Evolutionary conservation across 1,139 yeast genomes (phyloP).

Genomic region (Lodderomyces orthopsilosis): DNA sequence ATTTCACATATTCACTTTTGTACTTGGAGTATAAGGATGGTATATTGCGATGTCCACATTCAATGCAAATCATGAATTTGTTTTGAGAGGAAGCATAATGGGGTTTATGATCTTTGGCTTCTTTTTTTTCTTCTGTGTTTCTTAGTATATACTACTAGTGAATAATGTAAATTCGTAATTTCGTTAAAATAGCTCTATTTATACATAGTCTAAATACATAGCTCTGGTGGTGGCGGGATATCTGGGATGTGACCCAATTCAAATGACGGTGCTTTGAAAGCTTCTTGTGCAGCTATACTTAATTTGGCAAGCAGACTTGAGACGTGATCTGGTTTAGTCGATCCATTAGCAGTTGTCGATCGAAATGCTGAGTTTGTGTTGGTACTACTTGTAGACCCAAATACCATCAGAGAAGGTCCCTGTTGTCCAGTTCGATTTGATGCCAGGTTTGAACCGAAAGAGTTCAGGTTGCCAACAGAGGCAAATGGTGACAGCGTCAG

Average conservation of each 20-base stretch:
- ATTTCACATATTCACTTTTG: slow-evolving; percentile 74
- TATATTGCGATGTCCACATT: slow-evolving; percentile 65
- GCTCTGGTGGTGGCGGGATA: slow-evolving; percentile 64
- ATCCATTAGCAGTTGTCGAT: neutral
- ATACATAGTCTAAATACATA: slow-evolving; percentile 3
- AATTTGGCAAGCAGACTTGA: slow-evolving; percentile 27
- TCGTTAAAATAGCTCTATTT: neutral
- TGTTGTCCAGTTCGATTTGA: neutral
- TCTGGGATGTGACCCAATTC: slow-evolving; percentile 74
- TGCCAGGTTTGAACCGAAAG: slow-evolving; percentile 1
- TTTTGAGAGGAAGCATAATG: slow-evolving; percentile 4
- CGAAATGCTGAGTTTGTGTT: neutral
- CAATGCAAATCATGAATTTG: slow-evolving; percentile 75
- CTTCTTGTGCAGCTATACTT: slow-evolving; percentile 39
- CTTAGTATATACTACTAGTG: neutral
- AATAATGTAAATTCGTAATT: neutral
- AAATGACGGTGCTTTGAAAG: slow-evolving; percentile 54
- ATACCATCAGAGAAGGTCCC: neutral
- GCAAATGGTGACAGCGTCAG: slow-evolving; percentile 1
- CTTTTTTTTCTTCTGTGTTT: slow-evolving; percentile 1
- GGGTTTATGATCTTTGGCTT: neutral
- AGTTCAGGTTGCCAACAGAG: neutral
- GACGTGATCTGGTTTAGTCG: slow-evolving; percentile 10
- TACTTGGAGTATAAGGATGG: slow-evolving; percentile 66
- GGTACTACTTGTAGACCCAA: neutral